Conservation (phyloP, 257 asterid species). For the Plantago major region DNA sequence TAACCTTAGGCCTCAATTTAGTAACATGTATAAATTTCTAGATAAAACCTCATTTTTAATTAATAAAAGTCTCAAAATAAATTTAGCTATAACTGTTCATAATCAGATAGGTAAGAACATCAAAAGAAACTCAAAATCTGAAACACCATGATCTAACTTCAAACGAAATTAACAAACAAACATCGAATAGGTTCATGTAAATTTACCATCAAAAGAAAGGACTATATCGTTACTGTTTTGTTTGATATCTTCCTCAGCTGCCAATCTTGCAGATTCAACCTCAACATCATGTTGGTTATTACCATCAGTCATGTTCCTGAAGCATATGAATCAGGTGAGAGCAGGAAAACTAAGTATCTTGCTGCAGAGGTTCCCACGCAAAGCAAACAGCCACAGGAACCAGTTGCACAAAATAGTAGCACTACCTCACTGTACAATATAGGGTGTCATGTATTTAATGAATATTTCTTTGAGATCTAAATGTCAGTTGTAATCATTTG, state of each 20-base stretch:
- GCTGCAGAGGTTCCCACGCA: not conserved
- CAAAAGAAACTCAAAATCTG: not conserved
- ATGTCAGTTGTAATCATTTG: too few relatives aligned
- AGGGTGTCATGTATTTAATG: too few relatives aligned
- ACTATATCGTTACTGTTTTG: conserved; percentile 42
- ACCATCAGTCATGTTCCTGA: conserved; percentile 45
- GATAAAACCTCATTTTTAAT: too few relatives aligned
- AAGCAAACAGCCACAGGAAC: not conserved
- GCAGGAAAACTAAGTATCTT: not conserved
- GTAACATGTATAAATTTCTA: too few relatives aligned
- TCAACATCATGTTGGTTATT: conserved; percentile 62
- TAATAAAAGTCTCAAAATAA: too few relatives aligned
- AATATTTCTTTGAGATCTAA: too few relatives aligned
- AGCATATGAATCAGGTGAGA: conserved; percentile 14
- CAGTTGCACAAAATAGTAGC: not conserved
- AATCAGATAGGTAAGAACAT: not conserved
- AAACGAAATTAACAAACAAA: not conserved
- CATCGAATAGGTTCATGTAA: not conserved
- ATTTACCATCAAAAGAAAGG: conserved; percentile 48
- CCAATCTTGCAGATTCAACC: conserved; percentile 47
- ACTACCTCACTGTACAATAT: not conserved
- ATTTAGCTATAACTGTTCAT: too few relatives aligned
- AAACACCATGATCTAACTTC: not conserved
- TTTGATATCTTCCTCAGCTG: conserved; percentile 55
- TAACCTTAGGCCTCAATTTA: too few relatives aligned